Evolutionary conservation across 1,284 basidiomycete species (phyloP).

Genomic region (Apiotrichum domesticum): DNA sequence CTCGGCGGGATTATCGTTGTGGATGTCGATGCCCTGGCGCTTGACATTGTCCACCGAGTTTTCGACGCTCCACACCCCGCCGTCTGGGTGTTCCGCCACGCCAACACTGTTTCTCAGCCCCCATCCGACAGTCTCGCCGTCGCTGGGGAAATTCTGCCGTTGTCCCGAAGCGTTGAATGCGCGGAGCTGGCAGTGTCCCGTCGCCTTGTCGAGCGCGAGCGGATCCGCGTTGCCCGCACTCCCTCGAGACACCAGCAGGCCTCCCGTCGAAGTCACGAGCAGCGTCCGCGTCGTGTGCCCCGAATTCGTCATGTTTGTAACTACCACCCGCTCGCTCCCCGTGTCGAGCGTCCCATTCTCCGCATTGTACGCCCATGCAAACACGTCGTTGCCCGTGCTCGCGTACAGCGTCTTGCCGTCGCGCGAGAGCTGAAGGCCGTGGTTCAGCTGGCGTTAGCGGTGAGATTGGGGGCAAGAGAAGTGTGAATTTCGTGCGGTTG

Average conservation of each 20-base stretch:
- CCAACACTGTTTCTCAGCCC: constrained; percentile 14
- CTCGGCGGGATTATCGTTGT: constrained; percentile 13
- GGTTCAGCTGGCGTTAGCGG: constrained; percentile 5
- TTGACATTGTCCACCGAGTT: constrained; percentile 11
- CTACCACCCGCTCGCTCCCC: neutral
- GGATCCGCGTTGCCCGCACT: constrained; percentile 7
- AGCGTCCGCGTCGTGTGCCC: constrained; percentile 9
- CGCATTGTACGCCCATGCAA: constrained; percentile 4
- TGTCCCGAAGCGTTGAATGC: neutral
- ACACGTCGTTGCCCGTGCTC: constrained; percentile 4
- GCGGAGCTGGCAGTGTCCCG: constrained; percentile 13
- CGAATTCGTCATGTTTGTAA: constrained; percentile 8
- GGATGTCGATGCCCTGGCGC: constrained; percentile 6
- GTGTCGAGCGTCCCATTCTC: neutral
- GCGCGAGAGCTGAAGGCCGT: constrained; percentile 6
- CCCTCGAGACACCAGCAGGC: constrained; percentile 11
- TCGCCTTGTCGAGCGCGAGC: neutral
- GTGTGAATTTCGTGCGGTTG: too few relatives aligned
- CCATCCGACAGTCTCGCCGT: constrained; percentile 5
- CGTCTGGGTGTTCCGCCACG: constrained; percentile 7
- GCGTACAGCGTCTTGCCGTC: constrained; percentile 8
- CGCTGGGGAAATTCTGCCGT: neutral
- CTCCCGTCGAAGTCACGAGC: neutral
- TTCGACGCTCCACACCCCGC: constrained; percentile 11
- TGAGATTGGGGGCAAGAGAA: too few relatives aligned